phyloP scores from a whole-genome alignment of 2,329 filamentous ascomycete genomes.

The Didymella sp. region DNA sequence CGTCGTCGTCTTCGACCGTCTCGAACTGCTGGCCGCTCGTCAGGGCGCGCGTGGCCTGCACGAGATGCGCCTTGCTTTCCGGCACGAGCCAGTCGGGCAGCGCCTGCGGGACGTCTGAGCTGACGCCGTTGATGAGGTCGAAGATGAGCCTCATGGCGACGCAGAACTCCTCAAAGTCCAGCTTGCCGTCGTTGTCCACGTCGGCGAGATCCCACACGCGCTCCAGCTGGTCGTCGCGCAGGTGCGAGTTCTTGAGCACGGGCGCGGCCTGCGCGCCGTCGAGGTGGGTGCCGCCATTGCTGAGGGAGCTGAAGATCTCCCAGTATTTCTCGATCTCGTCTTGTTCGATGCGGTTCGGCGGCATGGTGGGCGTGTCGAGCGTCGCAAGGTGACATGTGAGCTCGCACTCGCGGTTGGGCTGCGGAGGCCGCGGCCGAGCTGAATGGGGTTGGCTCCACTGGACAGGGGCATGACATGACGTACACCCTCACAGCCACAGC shows the following conservation, averaged over 20 bases:
- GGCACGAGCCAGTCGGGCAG: constrained; percentile 97
- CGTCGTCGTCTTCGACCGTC: constrained; percentile 80
- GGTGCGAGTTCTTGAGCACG: constrained; percentile 75
- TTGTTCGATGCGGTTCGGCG: constrained; percentile 68
- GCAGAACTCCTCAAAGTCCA: constrained; percentile 99
- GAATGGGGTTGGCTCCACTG: constrained; percentile 1
- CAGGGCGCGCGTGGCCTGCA: constrained; percentile 58
- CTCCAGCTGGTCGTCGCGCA: constrained; percentile 86
- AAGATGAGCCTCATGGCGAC: constrained; percentile 99
- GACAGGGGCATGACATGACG: constrained; percentile 13
- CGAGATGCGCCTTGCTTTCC: constrained; percentile 67
- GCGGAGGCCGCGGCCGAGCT: constrained; percentile 7
- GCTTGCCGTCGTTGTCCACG: constrained; percentile 94
- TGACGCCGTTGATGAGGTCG: constrained; percentile 94
- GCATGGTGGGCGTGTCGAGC: constrained; percentile 34
- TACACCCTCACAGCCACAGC: too few species aligned
- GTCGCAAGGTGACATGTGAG: background rate
- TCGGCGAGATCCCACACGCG: constrained; percentile 96
- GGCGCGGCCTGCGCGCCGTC: constrained; percentile 73
- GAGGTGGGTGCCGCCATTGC: constrained; percentile 68
- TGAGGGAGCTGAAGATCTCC: constrained; percentile 77
- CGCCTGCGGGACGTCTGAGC: constrained; percentile 75
- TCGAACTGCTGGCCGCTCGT: constrained; percentile 81
- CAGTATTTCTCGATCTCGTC: constrained; percentile 80
- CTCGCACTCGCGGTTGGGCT: constrained; percentile 1